These are phyloP conservation scores for Flammula alnicola DNA, from an alignment of 1,284 basidiomycete genomes.

Conservation along the genomic window DNA sequence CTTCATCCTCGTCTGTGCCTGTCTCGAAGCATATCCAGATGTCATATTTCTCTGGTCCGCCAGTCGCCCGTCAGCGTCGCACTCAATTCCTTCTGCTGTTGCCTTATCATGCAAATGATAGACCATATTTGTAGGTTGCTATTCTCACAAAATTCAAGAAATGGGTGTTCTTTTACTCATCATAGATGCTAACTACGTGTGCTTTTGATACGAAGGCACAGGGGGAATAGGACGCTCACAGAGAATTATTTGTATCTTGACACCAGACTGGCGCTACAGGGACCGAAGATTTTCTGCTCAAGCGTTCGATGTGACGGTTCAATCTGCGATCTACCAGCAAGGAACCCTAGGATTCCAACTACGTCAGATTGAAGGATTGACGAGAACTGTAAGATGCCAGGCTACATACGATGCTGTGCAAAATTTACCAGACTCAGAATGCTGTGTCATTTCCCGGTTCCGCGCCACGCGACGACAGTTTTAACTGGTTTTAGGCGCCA, in stretches of 20 bases:
- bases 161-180: background rate
- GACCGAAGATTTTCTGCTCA: too few relatives aligned
- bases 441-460: background rate
- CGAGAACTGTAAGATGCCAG: background rate
- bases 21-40: too few relatives aligned
- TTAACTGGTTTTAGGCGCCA: slow-evolving; percentile 1
- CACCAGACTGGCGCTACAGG: too few relatives aligned
- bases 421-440: background rate
- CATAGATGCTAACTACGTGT: background rate
- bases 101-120: too few relatives aligned
- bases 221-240: background rate
- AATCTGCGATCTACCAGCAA: background rate
- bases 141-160: too few relatives aligned
- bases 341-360: slow-evolving; percentile 6
- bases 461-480: background rate
- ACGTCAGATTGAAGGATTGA: background rate
- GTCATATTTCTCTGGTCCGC: too few relatives aligned
- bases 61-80: too few relatives aligned
- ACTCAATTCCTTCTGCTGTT: too few relatives aligned
- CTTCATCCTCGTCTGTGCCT: too few relatives aligned
- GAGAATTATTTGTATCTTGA: background rate
- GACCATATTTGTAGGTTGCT: background rate
- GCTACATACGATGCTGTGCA: slow-evolving; percentile 6
- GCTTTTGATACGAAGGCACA: background rate
- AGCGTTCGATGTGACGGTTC: too few relatives aligned